phyloP scores from a whole-genome alignment of 805 yeast species.

The Isabelozyma gotoi region DNA sequence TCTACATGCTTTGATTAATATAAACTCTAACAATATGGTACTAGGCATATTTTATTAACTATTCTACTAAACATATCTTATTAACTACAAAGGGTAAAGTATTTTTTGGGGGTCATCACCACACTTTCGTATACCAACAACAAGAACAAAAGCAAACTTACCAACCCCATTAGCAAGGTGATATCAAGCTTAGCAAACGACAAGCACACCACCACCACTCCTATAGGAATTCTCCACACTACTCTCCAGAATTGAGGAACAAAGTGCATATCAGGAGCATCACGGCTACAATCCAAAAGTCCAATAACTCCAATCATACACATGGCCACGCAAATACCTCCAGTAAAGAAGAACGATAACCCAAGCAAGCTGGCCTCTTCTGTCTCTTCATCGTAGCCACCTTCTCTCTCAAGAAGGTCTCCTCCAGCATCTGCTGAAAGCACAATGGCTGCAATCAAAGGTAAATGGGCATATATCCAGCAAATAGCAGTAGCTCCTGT shows the following conservation, averaged over 20 bases:
- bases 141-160: conserved; percentile 31
- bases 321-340: conserved; percentile 50
- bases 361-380: conserved; percentile 35
- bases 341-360: conserved; percentile 50
- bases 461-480: conserved; percentile 51
- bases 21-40: too few species aligned
- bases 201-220: conserved; percentile 35
- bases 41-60: too few species aligned
- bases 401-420: conserved; percentile 25
- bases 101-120: conserved; percentile 21
- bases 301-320: conserved; percentile 41
- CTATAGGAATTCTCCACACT: conserved; percentile 41
- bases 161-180: conserved; percentile 43
- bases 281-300: conserved; percentile 43
- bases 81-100: conserved; percentile 4
- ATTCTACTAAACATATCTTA: not conserved
- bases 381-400: conserved; percentile 2
- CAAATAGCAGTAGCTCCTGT: conserved; percentile 43
- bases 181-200: conserved; percentile 44
- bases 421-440: conserved; percentile 62
- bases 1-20: too few species aligned
- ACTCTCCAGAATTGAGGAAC: conserved; percentile 39
- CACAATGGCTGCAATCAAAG: conserved; percentile 50
- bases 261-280: conserved; percentile 28
- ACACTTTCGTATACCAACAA: conserved; percentile 38